These are phyloP conservation scores for Arthrinium puccinioides DNA, from an alignment of 2,329 filamentous ascomycete species.

Conservation along the genomic window DNA sequence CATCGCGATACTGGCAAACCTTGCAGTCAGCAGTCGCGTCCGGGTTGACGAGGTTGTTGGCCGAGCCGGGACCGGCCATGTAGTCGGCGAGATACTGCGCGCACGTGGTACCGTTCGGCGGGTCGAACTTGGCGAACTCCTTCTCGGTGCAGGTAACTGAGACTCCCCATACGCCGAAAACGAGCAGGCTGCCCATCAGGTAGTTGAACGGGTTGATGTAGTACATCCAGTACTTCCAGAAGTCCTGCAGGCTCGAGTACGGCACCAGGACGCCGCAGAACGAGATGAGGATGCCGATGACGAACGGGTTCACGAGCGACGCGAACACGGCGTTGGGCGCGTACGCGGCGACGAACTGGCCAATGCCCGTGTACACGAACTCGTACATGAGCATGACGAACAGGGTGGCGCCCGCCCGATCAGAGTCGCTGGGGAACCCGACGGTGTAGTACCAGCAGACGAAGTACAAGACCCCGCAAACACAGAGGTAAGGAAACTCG, in stretches of 20 bases:
- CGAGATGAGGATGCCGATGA: conserved; percentile 41
- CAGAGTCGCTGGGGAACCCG: not conserved
- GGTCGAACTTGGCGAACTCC: conserved; percentile 40
- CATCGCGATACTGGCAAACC: conserved; percentile 7
- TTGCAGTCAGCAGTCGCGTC: conserved; percentile 1
- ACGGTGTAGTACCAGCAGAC: conserved; percentile 46
- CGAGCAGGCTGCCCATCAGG: conserved; percentile 64
- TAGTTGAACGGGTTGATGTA: conserved; percentile 63
- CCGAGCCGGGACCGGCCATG: conserved; percentile 29
- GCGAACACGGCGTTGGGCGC: conserved; percentile 62
- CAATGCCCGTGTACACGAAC: conserved; percentile 68
- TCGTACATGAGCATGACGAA: conserved; percentile 74
- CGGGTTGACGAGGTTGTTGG: conserved; percentile 35
- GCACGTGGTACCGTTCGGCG: conserved; percentile 59
- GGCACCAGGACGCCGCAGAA: conserved; percentile 74
- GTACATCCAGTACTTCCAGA: conserved; percentile 70
- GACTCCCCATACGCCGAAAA: conserved; percentile 49
- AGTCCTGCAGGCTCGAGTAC: conserved; percentile 55
- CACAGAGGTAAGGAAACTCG: conserved; percentile 64
- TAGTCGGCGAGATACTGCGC: conserved; percentile 55
- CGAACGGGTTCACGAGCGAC: conserved; percentile 59
- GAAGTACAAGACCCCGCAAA: conserved; percentile 62
- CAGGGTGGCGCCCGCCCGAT: conserved; percentile 51
- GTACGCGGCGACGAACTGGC: conserved; percentile 79
- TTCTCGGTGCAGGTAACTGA: conserved; percentile 36